Evolutionary conservation across 1,284 basidiomycete species (phyloP).

Genomic region (Ustilago esculenta): DNA sequence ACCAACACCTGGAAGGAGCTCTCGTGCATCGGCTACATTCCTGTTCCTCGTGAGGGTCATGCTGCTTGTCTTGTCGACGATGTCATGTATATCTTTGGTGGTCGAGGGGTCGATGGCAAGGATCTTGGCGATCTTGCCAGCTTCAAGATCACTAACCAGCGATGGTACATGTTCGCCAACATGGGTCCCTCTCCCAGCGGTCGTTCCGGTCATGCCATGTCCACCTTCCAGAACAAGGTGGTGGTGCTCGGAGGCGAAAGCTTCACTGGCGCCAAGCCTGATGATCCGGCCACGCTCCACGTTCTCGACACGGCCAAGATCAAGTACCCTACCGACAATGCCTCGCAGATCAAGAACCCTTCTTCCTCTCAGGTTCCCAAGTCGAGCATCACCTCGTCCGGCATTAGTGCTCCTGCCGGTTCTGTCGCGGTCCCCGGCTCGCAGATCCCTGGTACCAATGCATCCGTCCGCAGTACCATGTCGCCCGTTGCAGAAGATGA

Average conservation of each 20-base stretch:
- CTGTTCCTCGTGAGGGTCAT: constrained; percentile 94
- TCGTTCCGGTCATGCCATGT: constrained; percentile 94
- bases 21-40: constrained; percentile 96
- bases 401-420: constrained; percentile 8
- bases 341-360: constrained; percentile 36
- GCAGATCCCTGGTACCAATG: constrained; percentile 19
- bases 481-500: constrained; percentile 44
- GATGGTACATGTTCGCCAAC: constrained; percentile 99
- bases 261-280: constrained; percentile 75
- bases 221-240: constrained; percentile 84
- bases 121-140: constrained; percentile 94
- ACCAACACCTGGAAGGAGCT: constrained; percentile 89
- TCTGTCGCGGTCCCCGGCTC: constrained; percentile 20
- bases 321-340: constrained; percentile 65
- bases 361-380: constrained; percentile 25
- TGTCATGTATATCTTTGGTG: constrained; percentile 97
- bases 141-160: constrained; percentile 83
- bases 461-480: constrained; percentile 36
- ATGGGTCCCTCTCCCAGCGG: constrained; percentile 94
- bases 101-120: constrained; percentile 94
- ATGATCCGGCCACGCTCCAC: constrained; percentile 85
- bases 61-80: constrained; percentile 96
- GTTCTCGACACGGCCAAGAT: constrained; percentile 70
- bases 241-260: constrained; percentile 95
- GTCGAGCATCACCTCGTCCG: constrained; percentile 27